These are phyloP conservation scores for Ganoderma meredithae DNA, from an alignment of 1,284 basidiomycete genomes.

Conservation along the genomic window DNA sequence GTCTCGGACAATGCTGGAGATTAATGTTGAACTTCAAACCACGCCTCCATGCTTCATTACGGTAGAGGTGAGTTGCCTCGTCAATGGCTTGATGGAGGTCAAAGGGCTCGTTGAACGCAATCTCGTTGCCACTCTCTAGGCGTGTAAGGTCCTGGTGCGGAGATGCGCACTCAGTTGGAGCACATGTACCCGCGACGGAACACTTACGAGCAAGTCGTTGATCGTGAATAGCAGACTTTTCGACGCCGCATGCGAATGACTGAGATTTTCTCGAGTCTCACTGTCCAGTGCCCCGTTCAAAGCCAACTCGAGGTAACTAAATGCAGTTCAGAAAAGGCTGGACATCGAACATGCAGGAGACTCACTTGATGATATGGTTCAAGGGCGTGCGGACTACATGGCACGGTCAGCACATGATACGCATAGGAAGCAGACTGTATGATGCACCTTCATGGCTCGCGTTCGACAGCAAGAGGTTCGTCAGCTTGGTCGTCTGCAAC, in stretches of 20 bases:
- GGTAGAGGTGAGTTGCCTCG: conserved; percentile 72
- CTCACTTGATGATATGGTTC: conserved; percentile 79
- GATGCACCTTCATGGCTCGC: conserved; percentile 83
- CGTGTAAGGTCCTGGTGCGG: conserved; percentile 75
- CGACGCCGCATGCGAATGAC: conserved; percentile 82
- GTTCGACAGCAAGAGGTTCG: conserved; percentile 85
- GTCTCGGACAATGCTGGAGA: conserved; percentile 59
- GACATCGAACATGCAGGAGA: conserved; percentile 8
- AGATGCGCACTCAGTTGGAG: conserved; percentile 22
- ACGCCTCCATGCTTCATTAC: conserved; percentile 75
- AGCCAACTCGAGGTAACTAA: conserved; percentile 85
- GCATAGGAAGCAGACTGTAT: conserved; percentile 16
- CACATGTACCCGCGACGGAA: neutral
- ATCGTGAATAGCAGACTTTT: conserved; percentile 86
- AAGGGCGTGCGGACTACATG: conserved; percentile 73
- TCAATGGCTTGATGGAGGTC: conserved; percentile 73
- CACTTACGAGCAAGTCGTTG: conserved; percentile 77
- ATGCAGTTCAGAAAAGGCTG: conserved; percentile 14
- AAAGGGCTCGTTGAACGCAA: conserved; percentile 86
- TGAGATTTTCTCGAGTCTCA: conserved; percentile 84
- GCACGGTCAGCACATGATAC: neutral
- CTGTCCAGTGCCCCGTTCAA: conserved; percentile 80
- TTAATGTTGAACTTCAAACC: conserved; percentile 72
- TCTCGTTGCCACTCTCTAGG: conserved; percentile 83
- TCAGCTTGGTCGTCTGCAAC: conserved; percentile 80